Conservation (phyloP, 768 basidiomycete species). For the Tulasnella sp. region DNA sequence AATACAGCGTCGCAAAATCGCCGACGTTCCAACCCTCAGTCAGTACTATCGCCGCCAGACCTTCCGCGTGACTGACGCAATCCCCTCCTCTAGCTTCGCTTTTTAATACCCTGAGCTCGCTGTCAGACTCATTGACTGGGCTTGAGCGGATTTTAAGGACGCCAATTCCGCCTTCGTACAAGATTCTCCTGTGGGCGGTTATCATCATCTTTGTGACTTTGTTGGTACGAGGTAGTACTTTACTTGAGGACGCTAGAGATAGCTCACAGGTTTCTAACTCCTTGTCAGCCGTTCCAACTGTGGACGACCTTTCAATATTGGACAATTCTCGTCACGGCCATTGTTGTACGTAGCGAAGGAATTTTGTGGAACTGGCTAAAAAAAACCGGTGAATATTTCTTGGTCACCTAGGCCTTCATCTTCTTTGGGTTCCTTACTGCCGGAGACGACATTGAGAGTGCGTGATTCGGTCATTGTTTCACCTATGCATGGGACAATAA, state of each 20-base stretch:
- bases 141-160: conserved; percentile 70
- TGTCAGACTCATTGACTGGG: conserved; percentile 62
- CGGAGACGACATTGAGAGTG: conserved; percentile 28
- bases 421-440: conserved; percentile 28
- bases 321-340: conserved; percentile 59
- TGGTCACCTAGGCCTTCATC: conserved; percentile 21
- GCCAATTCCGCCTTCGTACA: conserved; percentile 74
- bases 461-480: too few species aligned
- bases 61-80: background rate
- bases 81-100: conserved; percentile 43
- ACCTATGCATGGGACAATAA: too few species aligned
- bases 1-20: conserved; percentile 52
- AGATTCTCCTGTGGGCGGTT: conserved; percentile 63
- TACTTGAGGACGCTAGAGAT: conserved; percentile 51
- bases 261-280: background rate
- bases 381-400: too few species aligned
- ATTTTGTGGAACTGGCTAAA: too few species aligned
- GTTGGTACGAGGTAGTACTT: conserved; percentile 55
- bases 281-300: conserved; percentile 59
- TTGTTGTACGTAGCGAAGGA: conserved; percentile 40
- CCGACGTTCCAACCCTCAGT: conserved; percentile 62
- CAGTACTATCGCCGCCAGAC: conserved; percentile 31
- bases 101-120: conserved; percentile 47
- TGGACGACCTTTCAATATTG: conserved; percentile 52
- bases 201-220: conserved; percentile 57